Conservation (phyloP, 2,329 filamentous ascomycete genomes). For the Clonostachys sp. region DNA sequence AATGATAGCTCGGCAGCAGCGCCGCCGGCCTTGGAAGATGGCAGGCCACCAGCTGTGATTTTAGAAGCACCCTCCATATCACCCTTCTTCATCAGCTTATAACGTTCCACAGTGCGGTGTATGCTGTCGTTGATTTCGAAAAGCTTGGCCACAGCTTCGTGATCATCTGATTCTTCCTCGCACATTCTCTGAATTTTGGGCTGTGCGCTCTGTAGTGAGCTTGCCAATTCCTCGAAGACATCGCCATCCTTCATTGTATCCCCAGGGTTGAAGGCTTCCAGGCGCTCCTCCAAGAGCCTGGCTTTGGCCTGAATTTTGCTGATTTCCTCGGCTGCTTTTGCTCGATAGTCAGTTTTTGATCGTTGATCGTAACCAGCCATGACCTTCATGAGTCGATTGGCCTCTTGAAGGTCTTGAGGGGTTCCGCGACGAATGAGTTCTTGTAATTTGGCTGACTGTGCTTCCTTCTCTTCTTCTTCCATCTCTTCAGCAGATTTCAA, state of each 20-base stretch:
- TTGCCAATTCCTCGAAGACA: constrained; percentile 79
- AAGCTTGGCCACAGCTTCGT: constrained; percentile 90
- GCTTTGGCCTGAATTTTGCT: constrained; percentile 95
- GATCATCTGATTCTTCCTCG: constrained; percentile 95
- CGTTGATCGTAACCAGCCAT: constrained; percentile 97
- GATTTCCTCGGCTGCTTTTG: constrained; percentile 95
- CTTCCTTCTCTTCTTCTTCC: constrained; percentile 93
- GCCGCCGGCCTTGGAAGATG: constrained; percentile 51
- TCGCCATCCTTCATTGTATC: constrained; percentile 70
- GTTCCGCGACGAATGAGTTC: constrained; percentile 90
- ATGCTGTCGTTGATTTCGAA: constrained; percentile 99
- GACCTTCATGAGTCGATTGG: constrained; percentile 96
- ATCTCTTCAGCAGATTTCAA: constrained; percentile 96
- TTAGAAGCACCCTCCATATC: constrained; percentile 79
- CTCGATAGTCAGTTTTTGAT: constrained; percentile 94
- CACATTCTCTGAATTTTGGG: constrained; percentile 99
- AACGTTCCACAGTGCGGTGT: constrained; percentile 91
- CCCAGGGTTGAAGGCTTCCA: constrained; percentile 77
- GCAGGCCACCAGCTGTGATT: constrained; percentile 73
- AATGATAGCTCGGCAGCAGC: constrained; percentile 74
- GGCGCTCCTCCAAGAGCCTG: constrained; percentile 83
- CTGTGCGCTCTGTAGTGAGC: constrained; percentile 85
- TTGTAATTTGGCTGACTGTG: constrained; percentile 96
- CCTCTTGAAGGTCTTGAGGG: constrained; percentile 91
- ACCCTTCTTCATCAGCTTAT: constrained; percentile 93